phyloP scores from a whole-genome alignment of 1,284 basidiomycete genomes.

The Dichomitus squalens region DNA sequence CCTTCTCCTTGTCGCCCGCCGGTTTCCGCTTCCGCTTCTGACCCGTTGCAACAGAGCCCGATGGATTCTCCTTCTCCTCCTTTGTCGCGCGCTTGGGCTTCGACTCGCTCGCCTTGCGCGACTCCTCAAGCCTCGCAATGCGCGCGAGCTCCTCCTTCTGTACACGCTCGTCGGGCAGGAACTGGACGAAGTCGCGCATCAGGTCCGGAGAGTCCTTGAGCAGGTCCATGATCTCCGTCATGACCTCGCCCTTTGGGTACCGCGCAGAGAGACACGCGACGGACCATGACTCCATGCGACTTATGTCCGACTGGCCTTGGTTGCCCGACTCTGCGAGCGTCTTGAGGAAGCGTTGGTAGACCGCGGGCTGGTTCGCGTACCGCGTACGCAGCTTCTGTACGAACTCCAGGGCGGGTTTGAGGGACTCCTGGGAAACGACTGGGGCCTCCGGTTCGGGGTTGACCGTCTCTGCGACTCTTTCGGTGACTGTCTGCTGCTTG shows the following conservation, averaged over 20 bases:
- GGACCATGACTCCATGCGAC: slow-evolving; percentile 54
- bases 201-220: slow-evolving; percentile 92
- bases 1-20: slow-evolving; percentile 39
- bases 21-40: slow-evolving; percentile 68
- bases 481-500: slow-evolving; percentile 1
- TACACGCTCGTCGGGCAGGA: slow-evolving; percentile 76
- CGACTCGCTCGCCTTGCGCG: slow-evolving; percentile 18
- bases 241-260: slow-evolving; percentile 58
- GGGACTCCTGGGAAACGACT: slow-evolving; percentile 25
- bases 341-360: slow-evolving; percentile 93
- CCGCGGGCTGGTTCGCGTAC: slow-evolving; percentile 83
- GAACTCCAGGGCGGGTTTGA: slow-evolving; percentile 86
- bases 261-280: slow-evolving; percentile 38
- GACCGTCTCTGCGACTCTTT: not conserved
- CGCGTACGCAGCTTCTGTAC: slow-evolving; percentile 97
- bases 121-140: slow-evolving; percentile 27
- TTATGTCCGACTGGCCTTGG: slow-evolving; percentile 67
- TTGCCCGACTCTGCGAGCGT: slow-evolving; percentile 73
- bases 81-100: slow-evolving; percentile 25
- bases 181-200: slow-evolving; percentile 89
- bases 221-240: slow-evolving; percentile 85
- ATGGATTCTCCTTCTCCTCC: slow-evolving; percentile 11
- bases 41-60: slow-evolving; percentile 39
- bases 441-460: slow-evolving; percentile 12
- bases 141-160: slow-evolving; percentile 44